phyloP scores from a whole-genome alignment of 176 grass and related monocot genomes.

The Chloris gayana region DNA sequence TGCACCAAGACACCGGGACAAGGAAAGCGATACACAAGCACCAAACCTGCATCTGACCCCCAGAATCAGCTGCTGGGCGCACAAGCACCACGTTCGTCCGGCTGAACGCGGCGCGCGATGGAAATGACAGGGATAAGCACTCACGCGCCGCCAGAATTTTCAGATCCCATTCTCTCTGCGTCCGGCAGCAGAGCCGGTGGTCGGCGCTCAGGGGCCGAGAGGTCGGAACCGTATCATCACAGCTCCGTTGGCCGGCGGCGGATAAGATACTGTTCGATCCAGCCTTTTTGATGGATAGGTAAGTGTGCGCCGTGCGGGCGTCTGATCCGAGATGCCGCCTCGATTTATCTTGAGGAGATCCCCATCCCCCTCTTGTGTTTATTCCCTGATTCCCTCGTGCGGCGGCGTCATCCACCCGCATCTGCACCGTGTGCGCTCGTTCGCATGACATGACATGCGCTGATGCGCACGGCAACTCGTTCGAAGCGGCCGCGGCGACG shows the following conservation, averaged over 20 bases:
- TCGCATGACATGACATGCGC: no score
- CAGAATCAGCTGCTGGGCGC: neutral
- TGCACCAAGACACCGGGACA: neutral
- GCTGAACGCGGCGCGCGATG: neutral
- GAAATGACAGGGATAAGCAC: neutral
- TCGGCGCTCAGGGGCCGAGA: neutral
- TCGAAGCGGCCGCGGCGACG: neutral
- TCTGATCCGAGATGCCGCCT: neutral
- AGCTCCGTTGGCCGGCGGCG: neutral
- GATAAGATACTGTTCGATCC: conserved; percentile 6
- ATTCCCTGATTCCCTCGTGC: no score
- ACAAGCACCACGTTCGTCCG: neutral
- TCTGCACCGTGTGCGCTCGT: neutral
- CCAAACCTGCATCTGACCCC: neutral
- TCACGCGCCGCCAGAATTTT: neutral
- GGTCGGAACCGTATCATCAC: neutral
- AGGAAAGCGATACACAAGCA: neutral
- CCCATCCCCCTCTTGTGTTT: no score
- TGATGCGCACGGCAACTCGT: neutral
- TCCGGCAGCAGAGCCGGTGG: neutral
- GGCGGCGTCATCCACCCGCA: neutral
- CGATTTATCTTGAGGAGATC: neutral
- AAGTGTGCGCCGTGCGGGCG: neutral
- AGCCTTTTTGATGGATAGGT: neutral
- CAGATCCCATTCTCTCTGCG: neutral